These are phyloP conservation scores for Carex cristatella DNA, from an alignment of 176 grass and related monocot species.

Conservation along the genomic window DNA sequence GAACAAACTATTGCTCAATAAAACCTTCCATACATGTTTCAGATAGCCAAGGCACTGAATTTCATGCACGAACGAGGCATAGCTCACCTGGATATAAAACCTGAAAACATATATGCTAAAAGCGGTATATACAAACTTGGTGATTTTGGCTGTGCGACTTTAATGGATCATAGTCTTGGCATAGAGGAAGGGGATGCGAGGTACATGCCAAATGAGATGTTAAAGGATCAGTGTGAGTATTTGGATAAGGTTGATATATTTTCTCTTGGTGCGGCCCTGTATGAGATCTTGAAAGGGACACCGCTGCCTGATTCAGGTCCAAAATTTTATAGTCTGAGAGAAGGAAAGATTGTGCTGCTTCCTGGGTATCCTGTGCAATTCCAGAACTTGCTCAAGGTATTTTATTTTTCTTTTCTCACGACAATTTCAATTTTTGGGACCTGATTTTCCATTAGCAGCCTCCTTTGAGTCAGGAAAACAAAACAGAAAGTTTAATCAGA, in stretches of 20 bases:
- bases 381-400: slow-evolving; percentile 87
- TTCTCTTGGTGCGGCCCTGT: slow-evolving; percentile 64
- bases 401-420: slow-evolving; percentile 7
- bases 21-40: slow-evolving; percentile 15
- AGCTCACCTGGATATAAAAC: slow-evolving; percentile 93
- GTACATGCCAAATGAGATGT: slow-evolving; percentile 92
- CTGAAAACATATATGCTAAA: slow-evolving; percentile 87
- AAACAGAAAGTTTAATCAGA: not conserved
- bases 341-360: slow-evolving; percentile 81
- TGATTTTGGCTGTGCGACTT: slow-evolving; percentile 87
- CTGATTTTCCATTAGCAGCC: not conserved
- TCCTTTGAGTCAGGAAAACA: not conserved
- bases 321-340: slow-evolving; percentile 68
- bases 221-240: slow-evolving; percentile 82
- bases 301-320: slow-evolving; percentile 59
- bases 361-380: slow-evolving; percentile 79
- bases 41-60: slow-evolving; percentile 79
- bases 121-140: slow-evolving; percentile 80
- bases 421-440: slow-evolving; percentile 2
- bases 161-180: slow-evolving; percentile 51
- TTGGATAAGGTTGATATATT: slow-evolving; percentile 97
- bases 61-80: slow-evolving; percentile 74
- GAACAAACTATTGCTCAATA: not conserved
- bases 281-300: slow-evolving; percentile 80
- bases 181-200: slow-evolving; percentile 94